Percentiles rank a stretch among this genome's conserved stretches.
Conservation (phyloP, 345 rosid species). For the Camelina hispida region DNA sequence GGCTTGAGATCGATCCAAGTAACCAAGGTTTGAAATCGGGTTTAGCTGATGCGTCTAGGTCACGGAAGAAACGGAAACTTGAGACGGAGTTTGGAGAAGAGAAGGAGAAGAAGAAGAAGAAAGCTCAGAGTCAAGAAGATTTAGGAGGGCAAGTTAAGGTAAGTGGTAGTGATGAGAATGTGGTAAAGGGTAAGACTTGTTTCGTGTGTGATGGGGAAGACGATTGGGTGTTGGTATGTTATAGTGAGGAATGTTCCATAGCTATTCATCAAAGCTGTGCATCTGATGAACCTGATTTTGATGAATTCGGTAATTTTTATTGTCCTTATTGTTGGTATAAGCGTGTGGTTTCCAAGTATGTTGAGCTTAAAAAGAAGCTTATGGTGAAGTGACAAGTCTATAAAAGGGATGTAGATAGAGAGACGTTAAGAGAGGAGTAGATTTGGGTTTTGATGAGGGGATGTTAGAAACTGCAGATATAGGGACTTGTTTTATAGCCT, state of each 20-base stretch:
- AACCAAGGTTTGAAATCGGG: constrained; percentile 84
- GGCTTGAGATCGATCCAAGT: constrained; percentile 81
- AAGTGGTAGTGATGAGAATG: not conserved
- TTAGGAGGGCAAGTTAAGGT: not conserved
- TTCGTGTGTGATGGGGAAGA: constrained; percentile 46
- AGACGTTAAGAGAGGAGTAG: constrained; percentile 19
- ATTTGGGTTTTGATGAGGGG: not conserved
- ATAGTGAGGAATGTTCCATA: constrained; percentile 40
- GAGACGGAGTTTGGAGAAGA: constrained; percentile 46
- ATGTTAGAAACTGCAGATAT: no score
- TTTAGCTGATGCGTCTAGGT: constrained; percentile 70
- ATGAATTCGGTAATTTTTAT: constrained; percentile 57
- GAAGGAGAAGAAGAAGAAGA: constrained; percentile 46
- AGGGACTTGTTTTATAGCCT: constrained; percentile 41
- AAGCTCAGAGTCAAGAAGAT: not conserved
- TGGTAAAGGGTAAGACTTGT: constrained; percentile 41
- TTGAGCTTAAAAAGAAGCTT: constrained; percentile 46
- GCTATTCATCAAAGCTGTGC: constrained; percentile 53
- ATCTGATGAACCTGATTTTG: constrained; percentile 42
- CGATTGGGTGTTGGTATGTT: constrained; percentile 49
- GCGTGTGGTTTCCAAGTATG: constrained; percentile 35
- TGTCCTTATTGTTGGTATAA: constrained; percentile 76
- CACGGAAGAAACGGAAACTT: constrained; percentile 45
- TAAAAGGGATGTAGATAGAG: constrained; percentile 38
- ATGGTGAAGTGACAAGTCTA: constrained; percentile 37